Evolutionary conservation across 441 rosid genomes (phyloP), one percentile per base, ranked within the genome.

Genomic region (Brassica hybrid): DNA sequence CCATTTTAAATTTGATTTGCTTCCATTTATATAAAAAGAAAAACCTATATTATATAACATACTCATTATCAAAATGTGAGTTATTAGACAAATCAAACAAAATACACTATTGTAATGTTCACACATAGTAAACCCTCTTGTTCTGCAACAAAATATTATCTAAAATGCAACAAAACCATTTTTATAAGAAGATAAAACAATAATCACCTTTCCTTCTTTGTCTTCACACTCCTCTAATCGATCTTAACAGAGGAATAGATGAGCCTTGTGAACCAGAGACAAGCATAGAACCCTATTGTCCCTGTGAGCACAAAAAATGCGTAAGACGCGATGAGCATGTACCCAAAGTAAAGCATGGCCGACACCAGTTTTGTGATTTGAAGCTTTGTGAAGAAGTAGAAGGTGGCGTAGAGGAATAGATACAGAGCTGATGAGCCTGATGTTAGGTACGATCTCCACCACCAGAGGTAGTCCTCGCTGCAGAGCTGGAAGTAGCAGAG

Each of bases 401-500:
- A 21, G 2, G 23, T 21, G 23, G 23, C 23, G 23, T 21, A 21
- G 23, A 21, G 23, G 23, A 21, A 21, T 21, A 21, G 23, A 21
- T 21, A 21, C 23, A 21, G 23, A 21, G 23, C 23, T 21, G 23
- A 21, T 21, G 23, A 21, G 23, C 23, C 23, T 21, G 23, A 21
- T 21, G 23, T 21, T 21, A 21, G 23, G 23, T 21, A 21, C 23
- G 23, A 21, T 21, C 23, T 21, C 23, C 23, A 21, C 23, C 23
- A 21, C 23, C 23, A 21, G 2, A 86, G 85, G 62, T 88, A 88
- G 77, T 88, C 92, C 66, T 88, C 90, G 17, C 90, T 88, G 84
- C 92, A 88, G 17, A 88, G 82, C 82, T 88, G 90, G 86, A 87
- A 88, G 83, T 88, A 88, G 82, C 89, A 88, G 69, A 88, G 92